Evolutionary conservation across 1,284 basidiomycete species (phyloP), one percentile per base, ranked within the genome.

Genomic region (Pascua guehoae): DNA sequence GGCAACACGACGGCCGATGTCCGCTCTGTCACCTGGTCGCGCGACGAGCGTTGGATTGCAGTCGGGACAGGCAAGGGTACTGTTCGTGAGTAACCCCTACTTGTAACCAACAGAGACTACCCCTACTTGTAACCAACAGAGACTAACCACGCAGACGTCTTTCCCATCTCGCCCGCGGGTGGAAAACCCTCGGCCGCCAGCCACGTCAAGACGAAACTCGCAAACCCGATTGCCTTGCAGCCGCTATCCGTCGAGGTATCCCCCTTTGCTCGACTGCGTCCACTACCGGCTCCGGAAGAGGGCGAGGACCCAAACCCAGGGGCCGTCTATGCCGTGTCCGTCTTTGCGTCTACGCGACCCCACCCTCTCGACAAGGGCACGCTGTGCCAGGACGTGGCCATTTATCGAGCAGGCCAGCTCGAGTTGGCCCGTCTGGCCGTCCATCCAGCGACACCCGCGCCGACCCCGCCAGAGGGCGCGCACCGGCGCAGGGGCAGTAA

Each of bases 121-220:
- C 12, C 5, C 2, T 14, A 1, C 3, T 2, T 24, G 11, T n/a
- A 39, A 11, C 14, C 38, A 12, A 49, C 53, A 14, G 11, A 15
- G 18, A 47, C 47, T 86, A 17, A 58, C 51, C 0, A 32, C 24
- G 70, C 86, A 43, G 88, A 93, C 75, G 75, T 91, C 0, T 92
- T 89, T 69, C 83, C 87, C 10, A 79, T 87, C 17, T 86, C 88
- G 66, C 88, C 88, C 0, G 85, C 85, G 54, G 89, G 88, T 1
- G 88, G 90, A 4, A 79, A 79, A 51, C 80, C 87, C 0, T 84
- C 88, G 68, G 76, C 82, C 9, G 67, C 71, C n/a, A 87, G 85
- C 55, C 88, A 91, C 76, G 68, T 85, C 41, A 79, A 82, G 40
- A 81, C 81, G 4, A 79, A 76, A 66, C 83, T 88, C 0, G 70